These are phyloP conservation scores for Breynia disticha DNA, from an alignment of 441 rosid genomes.

Conservation along the genomic window DNA sequence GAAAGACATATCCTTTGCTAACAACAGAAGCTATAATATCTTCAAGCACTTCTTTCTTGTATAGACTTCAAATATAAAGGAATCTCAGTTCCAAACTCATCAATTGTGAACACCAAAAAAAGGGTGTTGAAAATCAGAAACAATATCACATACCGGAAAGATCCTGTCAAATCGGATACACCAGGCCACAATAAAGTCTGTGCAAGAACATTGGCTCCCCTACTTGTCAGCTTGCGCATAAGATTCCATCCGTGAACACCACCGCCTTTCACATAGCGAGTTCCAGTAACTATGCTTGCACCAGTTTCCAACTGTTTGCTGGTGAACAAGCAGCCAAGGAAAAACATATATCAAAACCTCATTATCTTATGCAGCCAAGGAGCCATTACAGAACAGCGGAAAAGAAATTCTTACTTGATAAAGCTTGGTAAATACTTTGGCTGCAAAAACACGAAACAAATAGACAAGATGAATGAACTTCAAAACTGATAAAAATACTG, in stretches of 20 bases:
- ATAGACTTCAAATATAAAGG: slow-evolving; percentile 43
- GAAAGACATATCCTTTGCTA: slow-evolving; percentile 94
- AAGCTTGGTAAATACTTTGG: slow-evolving; percentile 90
- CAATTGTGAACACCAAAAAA: slow-evolving; percentile 1
- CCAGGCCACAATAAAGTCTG: slow-evolving; percentile 97
- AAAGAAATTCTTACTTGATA: slow-evolving; percentile 52
- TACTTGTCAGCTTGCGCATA: slow-evolving; percentile 92
- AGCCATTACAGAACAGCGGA: neutral
- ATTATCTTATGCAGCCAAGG: slow-evolving; percentile 1
- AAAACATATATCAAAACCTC: slow-evolving; percentile 8
- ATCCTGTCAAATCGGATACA: slow-evolving; percentile 94
- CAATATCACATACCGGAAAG: slow-evolving; percentile 56
- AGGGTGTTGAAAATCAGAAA: neutral
- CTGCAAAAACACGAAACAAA: slow-evolving; percentile 43
- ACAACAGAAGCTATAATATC: slow-evolving; percentile 72
- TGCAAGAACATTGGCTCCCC: slow-evolving; percentile 98
- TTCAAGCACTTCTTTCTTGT: slow-evolving; percentile 76
- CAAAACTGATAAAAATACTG: neutral
- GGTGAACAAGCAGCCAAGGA: slow-evolving; percentile 14
- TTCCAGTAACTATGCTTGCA: slow-evolving; percentile 92
- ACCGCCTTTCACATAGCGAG: slow-evolving; percentile 81
- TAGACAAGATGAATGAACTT: slow-evolving; percentile 5
- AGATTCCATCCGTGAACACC: slow-evolving; percentile 99
- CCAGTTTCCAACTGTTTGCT: slow-evolving; percentile 89
- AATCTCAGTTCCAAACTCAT: slow-evolving; percentile 12